A percentile compares a stretch with the other conserved stretches of the same genome.
These are phyloP conservation scores for Castanea sativa DNA, from an alignment of 306 rosid species.

Conservation along the genomic window DNA sequence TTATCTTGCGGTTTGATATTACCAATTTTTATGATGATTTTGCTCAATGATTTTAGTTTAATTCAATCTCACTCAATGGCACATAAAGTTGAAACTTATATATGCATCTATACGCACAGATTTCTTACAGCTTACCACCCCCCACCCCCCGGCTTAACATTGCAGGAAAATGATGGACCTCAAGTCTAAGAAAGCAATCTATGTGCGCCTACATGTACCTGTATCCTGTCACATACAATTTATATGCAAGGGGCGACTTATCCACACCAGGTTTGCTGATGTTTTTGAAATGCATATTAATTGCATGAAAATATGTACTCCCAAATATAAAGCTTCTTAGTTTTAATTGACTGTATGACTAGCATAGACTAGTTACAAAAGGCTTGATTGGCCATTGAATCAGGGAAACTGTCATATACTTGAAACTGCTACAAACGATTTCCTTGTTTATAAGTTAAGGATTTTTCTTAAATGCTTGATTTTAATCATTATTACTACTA, in stretches of 20 bases:
- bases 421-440: slow-evolving; percentile 3
- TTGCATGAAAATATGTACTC: neutral
- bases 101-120: neutral
- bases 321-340: neutral
- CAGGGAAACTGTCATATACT: neutral
- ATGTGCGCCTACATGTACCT: slow-evolving; percentile 62
- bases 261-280: slow-evolving; percentile 54
- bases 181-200: slow-evolving; percentile 76
- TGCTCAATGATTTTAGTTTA: neutral
- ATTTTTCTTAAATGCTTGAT: neutral
- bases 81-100: neutral
- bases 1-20: neutral
- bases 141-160: slow-evolving; percentile 4
- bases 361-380: neutral
- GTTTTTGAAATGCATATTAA: neutral
- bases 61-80: neutral
- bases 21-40: neutral
- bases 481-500: neutral
- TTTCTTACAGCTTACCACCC: slow-evolving; percentile 3
- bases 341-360: neutral
- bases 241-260: slow-evolving; percentile 76
- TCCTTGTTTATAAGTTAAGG: neutral
- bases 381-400: slow-evolving; percentile 15
- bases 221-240: slow-evolving; percentile 62
- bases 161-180: slow-evolving; percentile 76